A percentile compares a stretch with the other conserved stretches of the same genome.
These are phyloP conservation scores for Ophidiomyces ophidiicola DNA, from an alignment of 2,329 filamentous ascomycete species.

Conservation along the genomic window DNA sequence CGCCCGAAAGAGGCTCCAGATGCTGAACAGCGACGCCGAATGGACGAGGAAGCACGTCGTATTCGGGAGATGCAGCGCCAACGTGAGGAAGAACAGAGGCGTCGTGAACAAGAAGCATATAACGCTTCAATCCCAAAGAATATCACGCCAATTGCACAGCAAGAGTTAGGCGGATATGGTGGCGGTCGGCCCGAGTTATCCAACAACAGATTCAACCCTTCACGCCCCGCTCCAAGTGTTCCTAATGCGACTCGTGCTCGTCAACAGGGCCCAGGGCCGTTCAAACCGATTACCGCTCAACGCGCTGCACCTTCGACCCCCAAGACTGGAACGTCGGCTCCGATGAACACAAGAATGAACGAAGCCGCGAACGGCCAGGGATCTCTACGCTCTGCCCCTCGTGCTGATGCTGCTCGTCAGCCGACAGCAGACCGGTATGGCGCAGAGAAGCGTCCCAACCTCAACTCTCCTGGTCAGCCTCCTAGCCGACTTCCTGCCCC, in stretches of 20 bases:
- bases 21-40: slow-evolving; percentile 35
- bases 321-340: slow-evolving; percentile 9
- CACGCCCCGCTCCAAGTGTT: slow-evolving; percentile 69
- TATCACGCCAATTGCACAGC: slow-evolving; percentile 69
- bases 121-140: slow-evolving; percentile 79
- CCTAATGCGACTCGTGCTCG: slow-evolving; percentile 42
- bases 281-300: slow-evolving; percentile 55
- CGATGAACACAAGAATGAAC: slow-evolving; percentile 20
- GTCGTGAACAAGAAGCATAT: slow-evolving; percentile 72
- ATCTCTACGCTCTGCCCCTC: slow-evolving; percentile 26
- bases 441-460: slow-evolving; percentile 27
- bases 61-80: slow-evolving; percentile 28
- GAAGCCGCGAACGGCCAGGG: slow-evolving; percentile 22
- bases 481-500: slow-evolving; percentile 49
- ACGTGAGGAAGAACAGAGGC: slow-evolving; percentile 46
- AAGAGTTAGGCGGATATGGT: slow-evolving; percentile 68
- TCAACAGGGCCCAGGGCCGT: slow-evolving; percentile 38
- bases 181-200: slow-evolving; percentile 39
- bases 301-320: slow-evolving; percentile 70
- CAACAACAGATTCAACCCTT: slow-evolving; percentile 67
- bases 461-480: slow-evolving; percentile 38
- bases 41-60: slow-evolving; percentile 44
- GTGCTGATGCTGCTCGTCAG: slow-evolving; percentile 25
- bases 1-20: slow-evolving; percentile 47
- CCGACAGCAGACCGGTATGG: slow-evolving; percentile 5